Evolutionary conservation across 768 basidiomycete species (phyloP).

Genomic region (Leccinum ochraceum): DNA sequence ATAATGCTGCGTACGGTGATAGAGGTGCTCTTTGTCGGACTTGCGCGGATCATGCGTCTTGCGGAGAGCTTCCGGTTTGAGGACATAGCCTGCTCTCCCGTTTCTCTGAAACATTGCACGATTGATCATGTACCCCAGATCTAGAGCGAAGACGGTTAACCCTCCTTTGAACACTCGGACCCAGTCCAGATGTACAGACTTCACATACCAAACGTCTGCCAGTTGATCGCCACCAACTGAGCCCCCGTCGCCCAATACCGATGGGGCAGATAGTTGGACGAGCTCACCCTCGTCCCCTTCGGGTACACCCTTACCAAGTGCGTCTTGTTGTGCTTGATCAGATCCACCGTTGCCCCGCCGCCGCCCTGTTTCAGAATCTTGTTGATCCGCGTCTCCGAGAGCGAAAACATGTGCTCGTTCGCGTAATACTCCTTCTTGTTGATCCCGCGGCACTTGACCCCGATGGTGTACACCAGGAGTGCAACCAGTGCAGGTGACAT

Average conservation of each 20-base stretch:
- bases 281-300: conserved; percentile 75
- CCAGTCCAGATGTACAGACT: background rate
- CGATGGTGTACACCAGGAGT: conserved; percentile 91
- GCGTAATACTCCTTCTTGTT: conserved; percentile 85
- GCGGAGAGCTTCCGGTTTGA: conserved; percentile 82
- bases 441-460: conserved; percentile 91
- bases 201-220: conserved; percentile 89
- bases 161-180: conserved; percentile 1
- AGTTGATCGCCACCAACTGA: conserved; percentile 93
- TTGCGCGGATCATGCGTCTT: conserved; percentile 48
- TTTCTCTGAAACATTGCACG: conserved; percentile 95
- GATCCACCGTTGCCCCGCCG: conserved; percentile 41
- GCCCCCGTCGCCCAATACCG: conserved; percentile 87
- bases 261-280: conserved; percentile 87
- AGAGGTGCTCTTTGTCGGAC: conserved; percentile 59
- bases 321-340: conserved; percentile 83
- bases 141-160: conserved; percentile 40
- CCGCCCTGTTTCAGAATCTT: conserved; percentile 70
- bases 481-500: conserved; percentile 76
- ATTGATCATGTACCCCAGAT: conserved; percentile 90
- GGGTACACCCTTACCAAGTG: conserved; percentile 90
- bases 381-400: conserved; percentile 82
- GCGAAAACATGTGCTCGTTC: conserved; percentile 87
- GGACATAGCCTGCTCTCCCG: conserved; percentile 84
- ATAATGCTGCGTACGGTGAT: conserved; percentile 53